Evolutionary conservation across 2,329 filamentous ascomycete species (phyloP), one percentile per base, ranked within the genome.

Genomic region (Diaporthe longicolla): DNA sequence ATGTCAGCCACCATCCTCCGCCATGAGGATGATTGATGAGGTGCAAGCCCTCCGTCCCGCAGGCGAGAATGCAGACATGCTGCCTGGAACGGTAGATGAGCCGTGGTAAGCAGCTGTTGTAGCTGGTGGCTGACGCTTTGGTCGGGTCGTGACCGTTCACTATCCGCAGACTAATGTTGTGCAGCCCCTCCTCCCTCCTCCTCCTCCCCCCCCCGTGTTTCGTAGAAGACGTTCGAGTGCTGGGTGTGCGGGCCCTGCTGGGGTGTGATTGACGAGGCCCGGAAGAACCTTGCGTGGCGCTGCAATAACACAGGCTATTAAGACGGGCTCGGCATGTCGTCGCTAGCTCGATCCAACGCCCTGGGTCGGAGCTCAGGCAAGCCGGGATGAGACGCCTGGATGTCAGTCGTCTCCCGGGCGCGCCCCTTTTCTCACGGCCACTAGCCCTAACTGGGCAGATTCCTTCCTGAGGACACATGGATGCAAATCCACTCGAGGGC

Each of bases 251-350:
- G 71, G 65, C 11, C 40, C 63, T 43, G 65, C 63, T 43, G 57
- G 54, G 45, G 45, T 58, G 40, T 59, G 72, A 55, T 71, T 73
- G 71, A 70, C 40, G n/a, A n/a, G 37, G 54, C 32, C 52, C 29
- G 52, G 48, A 54, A 43, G 32, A 70, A 55, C 68, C 74, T 63
- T 73, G 72, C 55, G 55, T 37, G 35, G 52, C n/a, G 66, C 68
- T 72, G 73, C 69, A 72, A 74, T 71, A 72, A 48, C 59, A 59
- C n/a, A 59, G 32, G 48, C 52, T 52, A 74, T 70, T 76, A 76
- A 76, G 74, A 71, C 72, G 72, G 70, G 73, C 74, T 74, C 74
- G 74, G 74, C 74, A 76, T 73, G 74, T 76, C 74, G 48, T 76
- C 74, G 52, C 59, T 76, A 76, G 74, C 70, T 76, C 75, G 74